A percentile compares a stretch with the other conserved stretches of the same genome.
Evolutionary conservation across 2,329 filamentous ascomycete species (phyloP).

Genomic region (Sarocladium brachiariae): DNA sequence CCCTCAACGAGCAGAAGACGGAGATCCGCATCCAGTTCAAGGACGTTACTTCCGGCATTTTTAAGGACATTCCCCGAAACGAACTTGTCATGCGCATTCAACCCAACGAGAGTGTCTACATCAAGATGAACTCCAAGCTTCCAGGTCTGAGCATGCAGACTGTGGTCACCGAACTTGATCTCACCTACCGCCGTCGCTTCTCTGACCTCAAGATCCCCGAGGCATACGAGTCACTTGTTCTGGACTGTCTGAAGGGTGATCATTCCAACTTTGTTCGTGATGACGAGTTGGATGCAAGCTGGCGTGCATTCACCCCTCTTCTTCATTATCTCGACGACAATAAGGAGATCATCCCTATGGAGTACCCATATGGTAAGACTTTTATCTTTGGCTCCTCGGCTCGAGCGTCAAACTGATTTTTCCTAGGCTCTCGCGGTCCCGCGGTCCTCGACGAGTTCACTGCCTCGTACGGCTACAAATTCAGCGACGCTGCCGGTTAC

Average conservation of each 20-base stretch:
- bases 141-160: constrained; percentile 99
- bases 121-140: constrained; percentile 99
- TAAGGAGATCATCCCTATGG: constrained; percentile 99
- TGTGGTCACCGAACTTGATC: constrained; percentile 93
- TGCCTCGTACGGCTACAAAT: constrained; percentile 96
- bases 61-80: constrained; percentile 99
- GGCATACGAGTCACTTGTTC: constrained; percentile 95
- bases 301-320: constrained; percentile 96
- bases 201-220: constrained; percentile 99
- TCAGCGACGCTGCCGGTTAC: constrained; percentile 92
- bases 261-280: constrained; percentile 99
- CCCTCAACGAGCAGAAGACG: constrained; percentile 98
- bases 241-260: constrained; percentile 96
- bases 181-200: constrained; percentile 97
- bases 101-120: constrained; percentile 98
- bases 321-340: constrained; percentile 98
- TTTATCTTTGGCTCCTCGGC: background rate
- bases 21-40: constrained; percentile 99
- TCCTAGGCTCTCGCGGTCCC: constrained; percentile 83
- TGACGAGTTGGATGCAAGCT: constrained; percentile 93
- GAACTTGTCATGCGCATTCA: constrained; percentile 99
- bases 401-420: constrained; percentile 4
- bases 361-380: constrained; percentile 91
- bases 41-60: constrained; percentile 98
- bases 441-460: constrained; percentile 97